phyloP scores from a whole-genome alignment of 2,329 filamentous ascomycete genomes.

The Didymella sp. region DNA sequence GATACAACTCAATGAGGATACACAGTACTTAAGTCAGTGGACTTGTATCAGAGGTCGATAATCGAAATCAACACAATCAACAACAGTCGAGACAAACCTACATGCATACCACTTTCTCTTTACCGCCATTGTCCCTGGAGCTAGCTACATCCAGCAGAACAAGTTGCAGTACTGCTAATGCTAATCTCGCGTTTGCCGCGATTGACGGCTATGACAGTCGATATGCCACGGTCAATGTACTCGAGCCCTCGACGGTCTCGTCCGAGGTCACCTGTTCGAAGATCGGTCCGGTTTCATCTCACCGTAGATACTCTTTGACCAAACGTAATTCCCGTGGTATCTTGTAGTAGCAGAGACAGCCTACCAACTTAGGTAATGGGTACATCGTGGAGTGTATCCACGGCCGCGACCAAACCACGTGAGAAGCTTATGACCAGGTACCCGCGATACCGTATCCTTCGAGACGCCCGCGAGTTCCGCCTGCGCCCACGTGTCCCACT shows the following conservation, averaged over 20 bases:
- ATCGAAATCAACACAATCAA: neutral
- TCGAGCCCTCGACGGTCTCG: neutral
- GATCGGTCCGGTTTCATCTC: constrained; percentile 2
- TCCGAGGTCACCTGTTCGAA: neutral
- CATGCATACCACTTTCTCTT: neutral
- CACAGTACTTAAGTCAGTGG: neutral
- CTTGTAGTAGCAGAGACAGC: neutral
- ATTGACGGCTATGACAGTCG: neutral
- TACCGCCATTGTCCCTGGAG: neutral
- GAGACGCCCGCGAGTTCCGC: neutral
- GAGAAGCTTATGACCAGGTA: constrained; percentile 5
- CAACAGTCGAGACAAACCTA: neutral
- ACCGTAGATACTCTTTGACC: neutral
- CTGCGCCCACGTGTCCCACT: neutral
- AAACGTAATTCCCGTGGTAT: neutral
- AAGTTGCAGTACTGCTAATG: neutral
- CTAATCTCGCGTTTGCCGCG: neutral
- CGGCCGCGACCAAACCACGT: neutral
- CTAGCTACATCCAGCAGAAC: too few relatives aligned
- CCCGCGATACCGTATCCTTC: neutral
- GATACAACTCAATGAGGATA: neutral
- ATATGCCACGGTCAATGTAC: neutral
- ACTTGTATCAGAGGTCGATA: neutral
- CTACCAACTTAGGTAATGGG: neutral
- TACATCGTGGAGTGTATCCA: neutral